A percentile compares a stretch with the other conserved stretches of the same genome.
Evolutionary conservation across 169 alveolate genomes (phyloP).

Genomic region (Theileria sp.): DNA sequence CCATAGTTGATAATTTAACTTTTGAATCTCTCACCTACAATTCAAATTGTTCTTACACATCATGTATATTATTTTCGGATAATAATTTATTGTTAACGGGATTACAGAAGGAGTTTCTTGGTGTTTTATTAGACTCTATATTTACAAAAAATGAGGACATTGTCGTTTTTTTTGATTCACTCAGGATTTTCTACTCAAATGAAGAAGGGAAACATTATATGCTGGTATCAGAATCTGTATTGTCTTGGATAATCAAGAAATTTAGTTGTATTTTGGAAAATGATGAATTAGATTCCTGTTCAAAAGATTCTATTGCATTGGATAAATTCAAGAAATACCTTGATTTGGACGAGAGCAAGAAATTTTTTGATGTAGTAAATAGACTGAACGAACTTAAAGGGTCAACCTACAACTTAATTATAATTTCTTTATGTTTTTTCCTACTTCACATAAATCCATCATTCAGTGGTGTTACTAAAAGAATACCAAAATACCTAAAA

Average conservation of each 20-base stretch:
- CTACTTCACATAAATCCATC: conserved; percentile 17
- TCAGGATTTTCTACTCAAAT: background rate
- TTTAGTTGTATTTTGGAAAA: background rate
- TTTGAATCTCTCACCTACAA: background rate
- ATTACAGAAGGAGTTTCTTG: background rate
- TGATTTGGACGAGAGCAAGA: background rate
- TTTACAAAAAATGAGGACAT: background rate
- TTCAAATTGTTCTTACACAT: background rate
- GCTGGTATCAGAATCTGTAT: background rate
- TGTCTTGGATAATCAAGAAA: background rate
- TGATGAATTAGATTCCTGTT: background rate
- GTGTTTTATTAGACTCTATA: background rate
- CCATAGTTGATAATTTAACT: conserved; percentile 3
- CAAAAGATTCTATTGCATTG: background rate
- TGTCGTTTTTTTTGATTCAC: background rate
- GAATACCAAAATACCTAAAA: background rate
- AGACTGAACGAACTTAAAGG: background rate
- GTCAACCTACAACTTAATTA: background rate
- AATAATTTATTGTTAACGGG: background rate
- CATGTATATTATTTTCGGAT: background rate
- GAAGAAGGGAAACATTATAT: background rate
- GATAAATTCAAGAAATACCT: background rate
- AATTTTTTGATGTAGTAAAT: background rate
- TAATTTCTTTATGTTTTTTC: conserved; percentile 1
- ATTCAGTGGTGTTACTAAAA: background rate